Evolutionary conservation across 768 basidiomycete species (phyloP).

Genomic region (Pleurotus pulmonarius): DNA sequence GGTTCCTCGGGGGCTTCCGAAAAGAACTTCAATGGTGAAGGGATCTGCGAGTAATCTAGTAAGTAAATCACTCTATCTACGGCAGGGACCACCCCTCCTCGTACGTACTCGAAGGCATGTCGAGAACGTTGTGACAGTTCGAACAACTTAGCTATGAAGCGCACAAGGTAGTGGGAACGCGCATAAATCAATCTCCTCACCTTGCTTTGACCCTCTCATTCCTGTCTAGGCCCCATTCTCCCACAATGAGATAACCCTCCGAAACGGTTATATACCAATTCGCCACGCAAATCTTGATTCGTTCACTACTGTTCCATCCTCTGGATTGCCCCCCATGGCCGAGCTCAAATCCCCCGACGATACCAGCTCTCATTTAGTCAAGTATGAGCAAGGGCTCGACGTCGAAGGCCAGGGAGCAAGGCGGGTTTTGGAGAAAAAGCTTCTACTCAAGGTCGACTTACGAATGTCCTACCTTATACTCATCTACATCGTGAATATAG

Average conservation of each 20-base stretch:
- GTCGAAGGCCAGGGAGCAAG: neutral
- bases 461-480: constrained; percentile 21
- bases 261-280: constrained; percentile 2
- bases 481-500: constrained; percentile 13
- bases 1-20: no score
- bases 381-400: neutral
- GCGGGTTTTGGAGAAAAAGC: constrained; percentile 15
- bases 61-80: constrained; percentile 4
- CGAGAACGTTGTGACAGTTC: neutral
- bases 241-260: constrained; percentile 1
- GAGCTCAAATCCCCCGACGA: constrained; percentile 1
- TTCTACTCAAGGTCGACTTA: constrained; percentile 34
- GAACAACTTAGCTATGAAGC: neutral
- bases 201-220: constrained; percentile 1
- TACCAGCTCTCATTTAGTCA: neutral
- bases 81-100: neutral
- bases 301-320: neutral
- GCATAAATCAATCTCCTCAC: neutral
- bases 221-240: neutral
- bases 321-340: neutral
- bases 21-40: no score
- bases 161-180: constrained; percentile 7
- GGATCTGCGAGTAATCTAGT: neutral
- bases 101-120: neutral
- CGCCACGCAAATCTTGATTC: constrained; percentile 1